Evolutionary conservation across 2,329 filamentous ascomycete species (phyloP).

Genomic region (Neocatenulostroma microsporum): DNA sequence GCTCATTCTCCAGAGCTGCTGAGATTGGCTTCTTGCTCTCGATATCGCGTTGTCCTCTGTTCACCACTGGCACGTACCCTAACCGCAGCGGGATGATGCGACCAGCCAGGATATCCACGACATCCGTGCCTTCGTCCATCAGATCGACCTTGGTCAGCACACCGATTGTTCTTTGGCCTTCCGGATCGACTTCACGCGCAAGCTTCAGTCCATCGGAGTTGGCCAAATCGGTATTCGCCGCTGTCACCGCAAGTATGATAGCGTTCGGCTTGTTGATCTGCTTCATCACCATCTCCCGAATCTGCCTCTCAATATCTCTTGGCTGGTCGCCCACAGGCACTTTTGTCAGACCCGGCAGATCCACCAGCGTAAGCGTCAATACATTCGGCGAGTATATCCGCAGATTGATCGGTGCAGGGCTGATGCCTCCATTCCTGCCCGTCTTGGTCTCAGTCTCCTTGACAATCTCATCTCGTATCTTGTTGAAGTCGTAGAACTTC

Average conservation of each 20-base stretch:
- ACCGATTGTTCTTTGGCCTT: slow-evolving; percentile 96
- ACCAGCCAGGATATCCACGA: slow-evolving; percentile 95
- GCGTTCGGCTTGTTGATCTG: slow-evolving; percentile 98
- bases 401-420: slow-evolving; percentile 91
- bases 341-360: slow-evolving; percentile 92
- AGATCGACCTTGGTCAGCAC: slow-evolving; percentile 97
- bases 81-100: slow-evolving; percentile 91
- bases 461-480: slow-evolving; percentile 95
- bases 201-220: slow-evolving; percentile 98
- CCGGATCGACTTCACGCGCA: slow-evolving; percentile 90
- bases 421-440: slow-evolving; percentile 92
- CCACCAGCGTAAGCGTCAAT: slow-evolving; percentile 89
- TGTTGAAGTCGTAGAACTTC: slow-evolving; percentile 97
- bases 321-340: slow-evolving; percentile 95
- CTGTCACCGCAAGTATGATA: slow-evolving; percentile 92
- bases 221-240: slow-evolving; percentile 94
- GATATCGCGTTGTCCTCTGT: slow-evolving; percentile 94
- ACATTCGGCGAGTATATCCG: slow-evolving; percentile 98
- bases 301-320: slow-evolving; percentile 92
- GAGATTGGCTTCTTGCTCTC: slow-evolving; percentile 96
- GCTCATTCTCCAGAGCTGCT: slow-evolving; percentile 84
- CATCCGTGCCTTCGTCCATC: slow-evolving; percentile 98
- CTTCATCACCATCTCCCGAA: slow-evolving; percentile 96
- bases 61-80: slow-evolving; percentile 96
- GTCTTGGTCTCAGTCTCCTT: slow-evolving; percentile 96